A percentile compares a stretch with the other conserved stretches of the same genome.
These are phyloP conservation scores for Straminergon stramineum DNA, from an alignment of 225 moss, liverwort and hornwort species.

Conservation along the genomic window DNA sequence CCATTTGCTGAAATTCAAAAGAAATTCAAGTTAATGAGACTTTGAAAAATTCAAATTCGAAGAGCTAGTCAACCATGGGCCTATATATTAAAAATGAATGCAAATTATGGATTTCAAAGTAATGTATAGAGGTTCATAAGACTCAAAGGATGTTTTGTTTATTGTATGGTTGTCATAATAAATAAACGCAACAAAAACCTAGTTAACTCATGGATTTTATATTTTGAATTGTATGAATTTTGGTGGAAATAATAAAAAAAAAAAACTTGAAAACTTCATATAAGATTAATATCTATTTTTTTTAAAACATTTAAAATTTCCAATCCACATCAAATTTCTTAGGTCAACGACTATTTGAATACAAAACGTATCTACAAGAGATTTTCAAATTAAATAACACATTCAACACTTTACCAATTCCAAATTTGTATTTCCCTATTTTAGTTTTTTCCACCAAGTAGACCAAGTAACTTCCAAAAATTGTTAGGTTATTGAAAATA, in stretches of 20 bases:
- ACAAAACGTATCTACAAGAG: not conserved
- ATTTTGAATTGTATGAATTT: not conserved
- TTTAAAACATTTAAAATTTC: not conserved
- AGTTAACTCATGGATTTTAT: not conserved
- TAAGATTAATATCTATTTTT: not conserved
- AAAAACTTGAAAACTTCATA: not conserved
- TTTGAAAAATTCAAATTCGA: not conserved
- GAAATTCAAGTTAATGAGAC: rapidly evolving
- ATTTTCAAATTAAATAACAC: not conserved
- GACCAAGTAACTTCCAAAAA: not conserved
- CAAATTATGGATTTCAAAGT: not conserved
- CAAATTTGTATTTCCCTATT: not conserved
- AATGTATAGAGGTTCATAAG: not conserved
- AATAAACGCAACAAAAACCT: not conserved
- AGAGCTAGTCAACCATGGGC: not conserved
- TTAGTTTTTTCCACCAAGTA: not conserved
- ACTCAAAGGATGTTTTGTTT: not conserved
- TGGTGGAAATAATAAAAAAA: not conserved
- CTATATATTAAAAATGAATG: not conserved
- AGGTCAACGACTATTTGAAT: rapidly evolving
- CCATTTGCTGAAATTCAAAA: not conserved
- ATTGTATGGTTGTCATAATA: not conserved
- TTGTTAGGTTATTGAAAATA: too few species aligned
- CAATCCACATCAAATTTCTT: not conserved
- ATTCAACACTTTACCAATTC: not conserved